These are phyloP conservation scores for Candida labiduridarum DNA, from an alignment of 1,139 yeast genomes.

Conservation along the genomic window DNA sequence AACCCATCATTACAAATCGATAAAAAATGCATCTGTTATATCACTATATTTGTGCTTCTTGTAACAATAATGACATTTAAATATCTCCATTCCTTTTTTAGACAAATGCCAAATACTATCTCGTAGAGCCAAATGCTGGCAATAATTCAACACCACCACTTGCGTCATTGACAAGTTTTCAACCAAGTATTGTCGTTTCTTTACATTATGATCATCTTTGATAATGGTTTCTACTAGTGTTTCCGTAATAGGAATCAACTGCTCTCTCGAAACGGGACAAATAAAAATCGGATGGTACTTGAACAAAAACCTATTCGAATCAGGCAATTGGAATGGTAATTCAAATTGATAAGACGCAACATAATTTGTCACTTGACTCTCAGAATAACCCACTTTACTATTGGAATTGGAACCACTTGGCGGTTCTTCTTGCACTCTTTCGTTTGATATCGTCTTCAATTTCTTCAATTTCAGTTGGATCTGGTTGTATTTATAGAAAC, in stretches of 20 bases:
- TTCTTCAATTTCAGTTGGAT: slow-evolving; percentile 38
- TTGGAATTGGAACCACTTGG: slow-evolving; percentile 2
- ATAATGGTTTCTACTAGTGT: slow-evolving; percentile 11
- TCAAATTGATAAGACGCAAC: slow-evolving; percentile 35
- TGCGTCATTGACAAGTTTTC: slow-evolving; percentile 29
- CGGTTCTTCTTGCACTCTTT: slow-evolving; percentile 11
- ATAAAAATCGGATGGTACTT: slow-evolving; percentile 83
- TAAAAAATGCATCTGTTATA: slow-evolving; percentile 47
- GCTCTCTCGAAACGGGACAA: slow-evolving; percentile 90
- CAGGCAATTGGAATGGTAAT: slow-evolving; percentile 48
- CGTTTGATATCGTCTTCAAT: slow-evolving; percentile 31
- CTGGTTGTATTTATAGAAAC: slow-evolving; percentile 64
- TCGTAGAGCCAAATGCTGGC: slow-evolving; percentile 47
- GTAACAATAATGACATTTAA: slow-evolving; percentile 53
- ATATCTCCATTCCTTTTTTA: slow-evolving; percentile 43
- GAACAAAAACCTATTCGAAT: slow-evolving; percentile 42
- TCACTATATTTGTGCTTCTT: slow-evolving; percentile 47
- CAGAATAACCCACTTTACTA: neutral
- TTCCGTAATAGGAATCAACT: slow-evolving; percentile 45
- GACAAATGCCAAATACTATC: slow-evolving; percentile 52
- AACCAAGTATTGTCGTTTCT: slow-evolving; percentile 21
- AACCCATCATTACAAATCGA: slow-evolving; percentile 27
- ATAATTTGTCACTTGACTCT: slow-evolving; percentile 7
- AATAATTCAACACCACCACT: slow-evolving; percentile 46
- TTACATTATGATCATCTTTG: slow-evolving; percentile 20